Base-by-base conservation (phyloP, 768 basidiomycete species). In the Lyophyllum atratum region DNA sequence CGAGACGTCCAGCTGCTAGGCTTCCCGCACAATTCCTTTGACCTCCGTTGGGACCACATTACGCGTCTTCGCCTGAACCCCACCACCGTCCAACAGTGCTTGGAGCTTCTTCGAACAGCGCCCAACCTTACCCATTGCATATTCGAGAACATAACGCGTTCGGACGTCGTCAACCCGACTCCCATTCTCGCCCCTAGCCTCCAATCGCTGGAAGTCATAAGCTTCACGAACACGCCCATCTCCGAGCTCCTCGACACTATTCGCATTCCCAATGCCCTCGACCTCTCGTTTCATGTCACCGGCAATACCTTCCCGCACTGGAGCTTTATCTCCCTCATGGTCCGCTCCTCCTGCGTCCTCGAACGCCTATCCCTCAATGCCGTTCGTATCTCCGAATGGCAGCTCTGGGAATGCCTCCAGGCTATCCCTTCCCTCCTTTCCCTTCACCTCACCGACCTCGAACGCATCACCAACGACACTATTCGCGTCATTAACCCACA, bases 231-330 rank as follows among this genome's bases (percentile, higher is more conserved):
- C 26, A 56, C 58, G 2, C 59, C 64, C 8, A 55, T 65, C 33
- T 63, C 62, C 3, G 64, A 65, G 57, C 58, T 65, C 39, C 55
- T 65, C 28, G 64, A 65, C 39, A 54, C 58, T 10, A 48, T 65
- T 25, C 19, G 56, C 22, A 26, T 65, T 19, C 61, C 64, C 31
- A 51, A 44, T 5, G 51, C 28, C 5, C 49, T 52, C 31, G 54
- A 61, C n/a, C 54, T 63, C 26, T 42, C 57, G 3, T 61, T 65
- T 37, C 59, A 63, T 28, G 54, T 59, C 50, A 61, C 62, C 15
- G 62, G 59, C 48, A 63, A 65, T 24, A 53, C 44, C 15, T 65
- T 63, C 40, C 59, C 62, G 24, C 58, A 65, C 24, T 61, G 64
- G 58, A 63, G 62, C 22, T 63, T 65, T 22, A 63, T 53, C n/a